phyloP scores from a whole-genome alignment of 108 stramenopile species.

The Nitzschia sp. region DNA sequence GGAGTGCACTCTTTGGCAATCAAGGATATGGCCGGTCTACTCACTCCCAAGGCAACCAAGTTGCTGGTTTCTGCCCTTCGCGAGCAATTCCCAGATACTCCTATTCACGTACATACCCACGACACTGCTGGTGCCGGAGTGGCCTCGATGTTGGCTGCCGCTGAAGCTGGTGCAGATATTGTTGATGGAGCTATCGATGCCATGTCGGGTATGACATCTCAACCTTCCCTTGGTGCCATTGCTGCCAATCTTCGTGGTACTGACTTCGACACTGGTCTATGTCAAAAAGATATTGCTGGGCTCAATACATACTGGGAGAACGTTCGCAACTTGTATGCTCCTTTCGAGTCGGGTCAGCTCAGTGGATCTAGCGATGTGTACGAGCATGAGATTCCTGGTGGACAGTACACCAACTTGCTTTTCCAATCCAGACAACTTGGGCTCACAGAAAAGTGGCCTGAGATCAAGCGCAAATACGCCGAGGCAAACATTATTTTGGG shows the following conservation, averaged over 20 bases:
- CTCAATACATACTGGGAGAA: slow-evolving; percentile 90
- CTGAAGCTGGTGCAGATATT: slow-evolving; percentile 90
- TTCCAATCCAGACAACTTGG: slow-evolving; percentile 94
- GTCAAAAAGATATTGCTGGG: slow-evolving; percentile 50
- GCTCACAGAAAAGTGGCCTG: slow-evolving; percentile 86
- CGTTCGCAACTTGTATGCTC: slow-evolving; percentile 83
- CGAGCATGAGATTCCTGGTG: slow-evolving; percentile 95
- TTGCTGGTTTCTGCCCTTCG: slow-evolving; percentile 81
- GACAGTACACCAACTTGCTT: slow-evolving; percentile 95
- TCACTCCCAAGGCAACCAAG: slow-evolving; percentile 83
- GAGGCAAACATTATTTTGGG: slow-evolving; percentile 91
- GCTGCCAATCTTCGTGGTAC: slow-evolving; percentile 79
- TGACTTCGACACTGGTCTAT: slow-evolving; percentile 81
- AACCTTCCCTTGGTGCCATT: slow-evolving; percentile 92
- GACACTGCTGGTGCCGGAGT: slow-evolving; percentile 94
- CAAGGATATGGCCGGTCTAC: slow-evolving; percentile 96
- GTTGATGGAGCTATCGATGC: slow-evolving; percentile 91
- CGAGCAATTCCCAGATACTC: slow-evolving; percentile 83
- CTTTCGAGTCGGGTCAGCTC: slow-evolving; percentile 92
- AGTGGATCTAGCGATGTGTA: slow-evolving; percentile 91
- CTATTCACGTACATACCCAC: slow-evolving; percentile 98
- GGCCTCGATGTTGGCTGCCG: slow-evolving; percentile 90
- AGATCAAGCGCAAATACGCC: slow-evolving; percentile 89
- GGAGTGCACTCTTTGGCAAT: slow-evolving; percentile 92
- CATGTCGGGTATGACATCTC: slow-evolving; percentile 92